A percentile compares a stretch with the other conserved stretches of the same genome.
These are phyloP conservation scores for Chrysoporthe puriensis DNA, from an alignment of 2,329 filamentous ascomycete species.

Conservation along the genomic window DNA sequence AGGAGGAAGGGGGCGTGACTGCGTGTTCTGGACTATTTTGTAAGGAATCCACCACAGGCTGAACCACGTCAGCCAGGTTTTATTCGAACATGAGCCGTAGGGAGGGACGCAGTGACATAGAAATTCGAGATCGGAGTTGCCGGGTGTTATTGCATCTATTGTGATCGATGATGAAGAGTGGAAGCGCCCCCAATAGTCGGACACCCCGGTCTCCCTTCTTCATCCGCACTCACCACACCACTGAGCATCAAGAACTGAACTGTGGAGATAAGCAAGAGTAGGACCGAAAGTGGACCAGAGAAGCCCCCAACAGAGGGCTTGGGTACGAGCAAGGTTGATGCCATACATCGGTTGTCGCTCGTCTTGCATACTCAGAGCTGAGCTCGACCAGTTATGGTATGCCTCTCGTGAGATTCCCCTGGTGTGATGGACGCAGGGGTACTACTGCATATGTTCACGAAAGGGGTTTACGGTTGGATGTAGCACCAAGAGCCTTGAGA, in stretches of 20 bases:
- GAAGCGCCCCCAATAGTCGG: too few relatives aligned
- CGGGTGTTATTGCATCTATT: too few relatives aligned
- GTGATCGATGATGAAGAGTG: too few relatives aligned
- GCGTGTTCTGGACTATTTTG: too few relatives aligned
- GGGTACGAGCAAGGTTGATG: neutral
- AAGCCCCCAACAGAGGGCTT: neutral
- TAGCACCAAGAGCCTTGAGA: neutral
- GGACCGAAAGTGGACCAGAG: neutral
- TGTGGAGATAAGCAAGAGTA: neutral
- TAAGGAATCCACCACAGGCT: too few relatives aligned
- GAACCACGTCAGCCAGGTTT: too few relatives aligned
- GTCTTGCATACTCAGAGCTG: neutral
- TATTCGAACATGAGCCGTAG: too few relatives aligned
- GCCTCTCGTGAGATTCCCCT: too few relatives aligned
- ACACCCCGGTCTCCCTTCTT: neutral
- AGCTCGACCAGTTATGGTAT: neutral
- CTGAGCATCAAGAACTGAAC: neutral
- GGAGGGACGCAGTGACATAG: too few relatives aligned
- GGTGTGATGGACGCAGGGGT: neutral
- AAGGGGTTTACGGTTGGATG: neutral
- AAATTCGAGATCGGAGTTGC: too few relatives aligned
- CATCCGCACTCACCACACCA: neutral
- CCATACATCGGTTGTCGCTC: neutral
- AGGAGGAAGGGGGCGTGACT: too few relatives aligned
- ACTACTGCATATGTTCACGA: too few relatives aligned